A percentile compares a stretch with the other conserved stretches of the same genome.
Evolutionary conservation across 257 asterid species (phyloP).

Genomic region (Solanum megistacrolobum): DNA sequence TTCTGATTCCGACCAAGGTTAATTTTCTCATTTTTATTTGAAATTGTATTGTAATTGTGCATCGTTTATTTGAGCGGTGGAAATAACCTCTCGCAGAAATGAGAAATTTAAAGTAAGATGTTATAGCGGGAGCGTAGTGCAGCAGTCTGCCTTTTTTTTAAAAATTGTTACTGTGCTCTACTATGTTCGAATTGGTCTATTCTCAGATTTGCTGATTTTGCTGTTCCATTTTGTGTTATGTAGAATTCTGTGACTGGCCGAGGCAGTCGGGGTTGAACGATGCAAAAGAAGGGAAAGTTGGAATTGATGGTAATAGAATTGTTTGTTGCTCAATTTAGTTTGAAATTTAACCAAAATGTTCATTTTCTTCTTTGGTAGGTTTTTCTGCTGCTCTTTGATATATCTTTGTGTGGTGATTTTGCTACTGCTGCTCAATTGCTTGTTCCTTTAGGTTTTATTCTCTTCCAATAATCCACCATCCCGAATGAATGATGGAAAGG

Average conservation of each 20-base stretch:
- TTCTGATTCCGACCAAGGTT: conserved; percentile 56
- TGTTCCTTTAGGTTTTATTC: not conserved
- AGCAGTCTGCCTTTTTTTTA: accelerated
- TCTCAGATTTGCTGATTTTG: not conserved
- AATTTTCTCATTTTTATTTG: not conserved
- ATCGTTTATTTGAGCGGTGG: not conserved
- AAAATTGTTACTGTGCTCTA: not conserved
- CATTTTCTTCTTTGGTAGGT: not conserved
- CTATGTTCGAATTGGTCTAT: not conserved
- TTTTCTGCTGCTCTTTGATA: not conserved
- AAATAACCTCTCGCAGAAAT: not conserved
- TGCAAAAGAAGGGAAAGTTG: conserved; percentile 28
- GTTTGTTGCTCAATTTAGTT: not conserved
- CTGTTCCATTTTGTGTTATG: not conserved
- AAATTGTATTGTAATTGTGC: not conserved
- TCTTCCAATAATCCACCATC: not conserved
- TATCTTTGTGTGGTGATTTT: not conserved
- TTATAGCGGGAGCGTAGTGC: not conserved
- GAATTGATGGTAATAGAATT: conserved; percentile 45
- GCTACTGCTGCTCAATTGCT: not conserved
- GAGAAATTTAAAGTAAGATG: not conserved
- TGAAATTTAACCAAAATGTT: not conserved
- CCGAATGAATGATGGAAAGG: not conserved
- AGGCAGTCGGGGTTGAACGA: conserved; percentile 47
- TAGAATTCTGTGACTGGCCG: conserved; percentile 37